These are phyloP conservation scores for Puccinia brachypodii DNA, from an alignment of 1,284 basidiomycete genomes.

Conservation along the genomic window DNA sequence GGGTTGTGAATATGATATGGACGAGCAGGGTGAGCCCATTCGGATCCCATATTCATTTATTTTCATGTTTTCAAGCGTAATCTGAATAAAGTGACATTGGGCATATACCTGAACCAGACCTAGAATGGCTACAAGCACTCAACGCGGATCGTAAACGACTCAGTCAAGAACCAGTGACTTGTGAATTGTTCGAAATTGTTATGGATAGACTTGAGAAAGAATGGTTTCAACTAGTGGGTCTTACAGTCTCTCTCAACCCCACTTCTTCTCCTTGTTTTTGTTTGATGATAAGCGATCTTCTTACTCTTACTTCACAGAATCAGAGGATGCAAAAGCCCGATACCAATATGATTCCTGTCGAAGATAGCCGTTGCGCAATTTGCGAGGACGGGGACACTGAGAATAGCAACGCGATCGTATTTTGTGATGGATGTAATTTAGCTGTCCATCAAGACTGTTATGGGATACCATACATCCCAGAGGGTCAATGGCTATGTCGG, in stretches of 20 bases:
- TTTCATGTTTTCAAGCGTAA: conserved; percentile 19
- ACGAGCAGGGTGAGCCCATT: conserved; percentile 77
- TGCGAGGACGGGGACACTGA: conserved; percentile 99
- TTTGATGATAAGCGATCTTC: neutral
- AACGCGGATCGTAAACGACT: conserved; percentile 81
- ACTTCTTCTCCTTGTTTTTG: neutral
- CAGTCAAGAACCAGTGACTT: conserved; percentile 71
- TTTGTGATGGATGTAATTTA: conserved; percentile 98
- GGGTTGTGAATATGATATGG: conserved; percentile 99
- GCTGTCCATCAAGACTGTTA: conserved; percentile 99
- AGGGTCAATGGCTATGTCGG: conserved; percentile 98
- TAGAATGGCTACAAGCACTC: conserved; percentile 87
- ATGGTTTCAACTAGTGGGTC: conserved; percentile 77
- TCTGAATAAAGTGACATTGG: neutral
- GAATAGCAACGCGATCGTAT: conserved; percentile 98
- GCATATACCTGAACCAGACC: conserved; percentile 64
- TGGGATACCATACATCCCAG: conserved; percentile 98
- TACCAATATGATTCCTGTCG: conserved; percentile 72
- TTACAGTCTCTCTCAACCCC: neutral
- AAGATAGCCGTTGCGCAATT: conserved; percentile 92
- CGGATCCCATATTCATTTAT: neutral
- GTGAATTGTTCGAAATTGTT: conserved; percentile 90
- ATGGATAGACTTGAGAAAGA: conserved; percentile 99
- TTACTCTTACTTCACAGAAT: conserved; percentile 63
- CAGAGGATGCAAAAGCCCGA: conserved; percentile 85